Evolutionary conservation across 106 monocot species (phyloP).

Genomic region (Acanthochlamys bracteata): DNA sequence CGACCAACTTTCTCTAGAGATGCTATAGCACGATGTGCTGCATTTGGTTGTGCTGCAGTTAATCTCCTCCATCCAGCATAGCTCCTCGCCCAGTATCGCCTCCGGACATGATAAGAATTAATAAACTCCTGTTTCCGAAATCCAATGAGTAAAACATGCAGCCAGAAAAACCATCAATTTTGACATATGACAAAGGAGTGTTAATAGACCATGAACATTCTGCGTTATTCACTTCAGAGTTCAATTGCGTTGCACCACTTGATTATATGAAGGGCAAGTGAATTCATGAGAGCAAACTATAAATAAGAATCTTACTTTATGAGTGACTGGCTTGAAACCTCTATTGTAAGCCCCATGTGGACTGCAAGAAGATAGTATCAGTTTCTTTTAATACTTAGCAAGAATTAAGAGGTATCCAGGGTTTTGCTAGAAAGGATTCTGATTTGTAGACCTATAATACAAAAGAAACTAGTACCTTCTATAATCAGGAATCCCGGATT

Average conservation of each 20-base stretch:
- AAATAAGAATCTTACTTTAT: slow-evolving; percentile 50
- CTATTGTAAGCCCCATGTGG: slow-evolving; percentile 98
- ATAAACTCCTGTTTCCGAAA: slow-evolving; percentile 47
- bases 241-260: not conserved
- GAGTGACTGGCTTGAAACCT: slow-evolving; percentile 93
- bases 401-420: not conserved
- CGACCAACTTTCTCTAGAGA: slow-evolving; percentile 81
- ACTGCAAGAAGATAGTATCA: slow-evolving; percentile 29
- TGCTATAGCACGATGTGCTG: slow-evolving; percentile 59
- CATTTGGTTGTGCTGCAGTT: slow-evolving; percentile 68
- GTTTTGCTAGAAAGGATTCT: not conserved
- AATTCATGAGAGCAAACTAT: slow-evolving; percentile 8
- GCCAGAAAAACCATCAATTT: too few relatives aligned
- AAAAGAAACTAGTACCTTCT: slow-evolving; percentile 51
- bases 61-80: slow-evolving; percentile 99
- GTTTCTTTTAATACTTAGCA: not conserved
- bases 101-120: slow-evolving; percentile 55
- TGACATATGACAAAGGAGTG: too few relatives aligned
- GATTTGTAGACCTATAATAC: not conserved
- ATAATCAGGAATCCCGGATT: slow-evolving; percentile 98
- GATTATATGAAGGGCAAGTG: not conserved
- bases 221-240: not conserved
- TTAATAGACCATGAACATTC: too few relatives aligned
- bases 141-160: too few relatives aligned
- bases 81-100: slow-evolving; percentile 97